Evolutionary conservation across 768 basidiomycete species (phyloP), one percentile per base, ranked within the genome.

Genomic region (Agaricus subrufescens): DNA sequence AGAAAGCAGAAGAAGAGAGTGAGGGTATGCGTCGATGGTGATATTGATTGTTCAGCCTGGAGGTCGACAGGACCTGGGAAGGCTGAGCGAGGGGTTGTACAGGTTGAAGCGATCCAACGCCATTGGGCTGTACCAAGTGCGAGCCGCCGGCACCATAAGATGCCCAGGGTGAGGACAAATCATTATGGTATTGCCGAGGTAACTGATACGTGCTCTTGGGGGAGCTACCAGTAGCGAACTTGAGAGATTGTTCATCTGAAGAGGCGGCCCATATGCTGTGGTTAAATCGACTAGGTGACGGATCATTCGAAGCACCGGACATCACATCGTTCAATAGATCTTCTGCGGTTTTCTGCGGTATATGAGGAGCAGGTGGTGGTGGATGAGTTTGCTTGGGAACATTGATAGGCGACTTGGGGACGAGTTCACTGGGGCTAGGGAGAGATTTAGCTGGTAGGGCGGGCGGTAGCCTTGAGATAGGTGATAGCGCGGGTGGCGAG

Each of bases 191-290:
- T 50, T 68, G 66, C 29, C 68, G 71, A 3, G 61, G 66, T 14
- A 64, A 67, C 11, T 66, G 73, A 59, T 70, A 70, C 10, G 63
- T 62, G 30, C 71, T 69, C 39, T 67, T 69, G 52, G 63, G 55
- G 34, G 63, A 65, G 30, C 46, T 56, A 26, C 52, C 67, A 43
- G 67, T 63, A 39, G 62, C 68, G 50, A 73, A 73, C 46, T 66
- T 71, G 42, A 75, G 62, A 26, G 71, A 63, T 50, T 73, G 70
- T 53, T 82, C 80, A 57, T 84, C 85, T 3, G 72, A 69, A 1
- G 79, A 74, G 12, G 84, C 76, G 3, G 86, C 83, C 87, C 88
- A 89, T 40, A 89, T 89, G 1, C 83, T 87, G 48, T 78, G 73
- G 9, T 65, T 14, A 68, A 67, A 53, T 69, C 67, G 54, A 42